Base-by-base conservation (phyloP, 2,329 filamentous ascomycete species). In the Monosporascus ibericus region DNA sequence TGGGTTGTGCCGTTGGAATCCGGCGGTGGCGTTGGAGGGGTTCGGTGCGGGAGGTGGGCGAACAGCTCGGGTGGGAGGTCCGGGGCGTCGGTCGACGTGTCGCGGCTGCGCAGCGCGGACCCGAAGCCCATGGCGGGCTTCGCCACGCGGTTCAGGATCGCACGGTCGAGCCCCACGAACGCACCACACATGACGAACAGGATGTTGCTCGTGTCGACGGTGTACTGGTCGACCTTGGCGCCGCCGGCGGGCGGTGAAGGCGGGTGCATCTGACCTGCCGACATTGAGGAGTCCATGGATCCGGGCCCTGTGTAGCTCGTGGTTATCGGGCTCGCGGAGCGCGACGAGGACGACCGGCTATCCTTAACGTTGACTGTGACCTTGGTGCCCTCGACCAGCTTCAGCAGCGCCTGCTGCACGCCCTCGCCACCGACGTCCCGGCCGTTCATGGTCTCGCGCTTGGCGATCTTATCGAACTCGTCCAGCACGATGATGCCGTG, bases 381-480 rank as follows among this genome's bases (percentile, higher is more conserved):
- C 24, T 92, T 96, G 1, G 92, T 95, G 7, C 94, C 94, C 72
- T 99, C 94, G 20, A 99, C 90, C 40, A 99, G 90, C 72, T 97
- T 97, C 34, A 99, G 73, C 5, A 99, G 75, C 6, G 94, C 92
- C 71, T 99, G 94, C 65, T 99, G 94, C 0, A 97, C 94, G 50
- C 94, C 94, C 74, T 97, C 94, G 22, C 94, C 94, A 18, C 92
- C 89, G 3, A 99, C 94, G 65, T 99, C 94, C 61, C 95, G 88
- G 20, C 92, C 92, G 55, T 95, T 91, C 55, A 84, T 84, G 17
- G 92, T 87, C 66, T 94, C 92, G 25, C 90, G 85, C 38, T 88
- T 89, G 2, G 94, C 92, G 53, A 97, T 92, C 72, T 99, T 99
- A 75, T 99, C 94, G 51, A 99, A 90, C 72, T 99, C 94, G 62